A percentile compares a stretch with the other conserved stretches of the same genome.
Evolutionary conservation across 768 basidiomycete genomes (phyloP).

Genomic region (Auriscalpium orientale): DNA sequence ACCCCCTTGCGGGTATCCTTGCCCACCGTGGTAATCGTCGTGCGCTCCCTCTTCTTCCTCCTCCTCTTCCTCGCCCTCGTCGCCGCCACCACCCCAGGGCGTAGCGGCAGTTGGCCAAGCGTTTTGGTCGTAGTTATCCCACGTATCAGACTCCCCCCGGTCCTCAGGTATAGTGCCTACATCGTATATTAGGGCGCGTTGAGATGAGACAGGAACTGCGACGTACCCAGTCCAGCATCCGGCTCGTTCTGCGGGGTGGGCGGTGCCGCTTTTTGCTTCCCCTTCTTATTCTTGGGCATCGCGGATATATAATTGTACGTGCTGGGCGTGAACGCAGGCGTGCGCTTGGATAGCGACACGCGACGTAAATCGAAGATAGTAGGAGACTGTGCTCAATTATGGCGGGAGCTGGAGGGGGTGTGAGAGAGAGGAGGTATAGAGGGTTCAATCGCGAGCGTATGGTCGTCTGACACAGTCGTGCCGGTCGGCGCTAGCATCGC

Average conservation of each 20-base stretch:
- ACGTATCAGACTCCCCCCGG: background rate
- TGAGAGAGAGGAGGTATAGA: too few species aligned
- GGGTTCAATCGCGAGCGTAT: too few species aligned
- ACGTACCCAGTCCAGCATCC: conserved; percentile 10
- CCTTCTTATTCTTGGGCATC: conserved; percentile 11
- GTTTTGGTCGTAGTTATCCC: background rate
- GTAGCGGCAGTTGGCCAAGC: background rate
- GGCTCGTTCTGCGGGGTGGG: conserved; percentile 4
- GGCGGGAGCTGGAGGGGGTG: too few species aligned
- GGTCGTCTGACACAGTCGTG: too few species aligned
- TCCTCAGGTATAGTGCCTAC: conserved; percentile 13
- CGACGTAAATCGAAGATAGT: too few species aligned
- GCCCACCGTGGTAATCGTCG: background rate
- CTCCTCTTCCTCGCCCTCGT: background rate
- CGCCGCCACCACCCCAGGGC: background rate
- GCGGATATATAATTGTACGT: background rate
- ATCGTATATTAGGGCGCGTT: background rate
- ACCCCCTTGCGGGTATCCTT: too few species aligned
- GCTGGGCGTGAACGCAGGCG: background rate
- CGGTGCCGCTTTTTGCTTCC: conserved; percentile 7
- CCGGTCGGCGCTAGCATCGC: too few species aligned
- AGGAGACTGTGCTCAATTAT: too few species aligned
- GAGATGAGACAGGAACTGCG: background rate
- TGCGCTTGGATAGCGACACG: too few species aligned
- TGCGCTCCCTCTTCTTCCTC: background rate